phyloP scores from a whole-genome alignment of 2,329 filamentous ascomycete species.

The Orbilia brochopaga region DNA sequence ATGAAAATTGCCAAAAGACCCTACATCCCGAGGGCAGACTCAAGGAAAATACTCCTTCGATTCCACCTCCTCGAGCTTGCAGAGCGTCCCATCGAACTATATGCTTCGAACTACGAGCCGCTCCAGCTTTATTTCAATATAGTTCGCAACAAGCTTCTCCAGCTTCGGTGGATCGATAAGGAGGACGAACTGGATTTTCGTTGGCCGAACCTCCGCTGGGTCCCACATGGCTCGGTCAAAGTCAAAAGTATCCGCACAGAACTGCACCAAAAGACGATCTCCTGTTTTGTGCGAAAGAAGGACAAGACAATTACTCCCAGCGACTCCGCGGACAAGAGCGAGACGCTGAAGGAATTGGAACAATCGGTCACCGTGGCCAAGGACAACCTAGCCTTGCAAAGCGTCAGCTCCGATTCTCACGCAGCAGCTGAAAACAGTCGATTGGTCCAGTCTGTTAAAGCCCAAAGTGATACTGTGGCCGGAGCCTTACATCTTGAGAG shows the following conservation, averaged over 20 bases:
- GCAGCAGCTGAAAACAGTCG: too few relatives aligned
- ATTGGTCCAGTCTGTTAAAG: too few relatives aligned
- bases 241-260: constrained; percentile 8
- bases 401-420: too few relatives aligned
- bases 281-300: constrained; percentile 22
- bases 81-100: constrained; percentile 16
- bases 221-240: constrained; percentile 5
- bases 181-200: constrained; percentile 28
- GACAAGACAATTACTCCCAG: neutral
- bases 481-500: too few relatives aligned
- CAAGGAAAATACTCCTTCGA: constrained; percentile 16
- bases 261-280: neutral
- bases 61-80: constrained; percentile 28
- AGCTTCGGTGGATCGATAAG: constrained; percentile 8
- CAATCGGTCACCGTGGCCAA: too few relatives aligned
- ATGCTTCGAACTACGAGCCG: constrained; percentile 22
- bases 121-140: constrained; percentile 17
- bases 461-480: too few relatives aligned
- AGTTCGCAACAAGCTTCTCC: constrained; percentile 6
- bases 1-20: neutral
- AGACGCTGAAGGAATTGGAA: too few relatives aligned
- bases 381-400: too few relatives aligned
- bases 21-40: too few relatives aligned
- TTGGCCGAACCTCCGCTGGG: constrained; percentile 36
- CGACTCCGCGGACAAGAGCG: neutral